Evolutionary conservation across 2,329 filamentous ascomycete genomes (phyloP).

Genomic region (Xylariaceae sp.): DNA sequence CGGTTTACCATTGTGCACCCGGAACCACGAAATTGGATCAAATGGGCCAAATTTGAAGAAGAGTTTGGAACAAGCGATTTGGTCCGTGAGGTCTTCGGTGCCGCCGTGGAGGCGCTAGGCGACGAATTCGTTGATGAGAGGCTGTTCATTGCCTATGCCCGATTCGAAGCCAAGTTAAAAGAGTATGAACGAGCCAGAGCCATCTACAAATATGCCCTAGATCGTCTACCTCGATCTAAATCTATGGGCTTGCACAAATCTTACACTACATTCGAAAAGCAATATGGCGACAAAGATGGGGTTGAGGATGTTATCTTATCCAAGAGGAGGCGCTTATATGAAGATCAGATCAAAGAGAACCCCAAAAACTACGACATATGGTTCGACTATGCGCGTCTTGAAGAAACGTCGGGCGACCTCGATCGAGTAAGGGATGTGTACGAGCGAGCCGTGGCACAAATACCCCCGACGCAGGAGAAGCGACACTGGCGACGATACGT

Average conservation of each 20-base stretch:
- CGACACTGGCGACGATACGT: constrained; percentile 96
- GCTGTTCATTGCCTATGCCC: constrained; percentile 92
- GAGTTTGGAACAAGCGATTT: constrained; percentile 89
- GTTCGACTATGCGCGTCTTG: constrained; percentile 91
- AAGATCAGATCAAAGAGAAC: constrained; percentile 90
- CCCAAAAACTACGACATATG: constrained; percentile 95
- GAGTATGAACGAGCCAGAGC: constrained; percentile 90
- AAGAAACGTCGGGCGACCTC: constrained; percentile 77
- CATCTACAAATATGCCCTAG: constrained; percentile 95
- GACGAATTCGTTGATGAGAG: constrained; percentile 96
- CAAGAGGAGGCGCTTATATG: constrained; percentile 88
- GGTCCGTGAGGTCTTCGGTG: constrained; percentile 87
- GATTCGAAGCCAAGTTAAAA: constrained; percentile 90
- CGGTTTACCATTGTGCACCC: constrained; percentile 90
- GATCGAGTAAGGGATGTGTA: constrained; percentile 89
- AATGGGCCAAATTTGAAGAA: constrained; percentile 96
- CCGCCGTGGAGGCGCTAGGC: constrained; percentile 81
- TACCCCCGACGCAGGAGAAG: constrained; percentile 94
- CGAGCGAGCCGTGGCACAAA: constrained; percentile 90
- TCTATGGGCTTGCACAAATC: constrained; percentile 83
- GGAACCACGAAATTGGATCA: constrained; percentile 95
- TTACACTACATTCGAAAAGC: constrained; percentile 97
- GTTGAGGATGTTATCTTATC: constrained; percentile 95
- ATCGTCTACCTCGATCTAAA: constrained; percentile 83
- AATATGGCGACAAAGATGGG: constrained; percentile 88